Conservation (phyloP, 2,329 filamentous ascomycete genomes). For the Cytospora leucostoma region DNA sequence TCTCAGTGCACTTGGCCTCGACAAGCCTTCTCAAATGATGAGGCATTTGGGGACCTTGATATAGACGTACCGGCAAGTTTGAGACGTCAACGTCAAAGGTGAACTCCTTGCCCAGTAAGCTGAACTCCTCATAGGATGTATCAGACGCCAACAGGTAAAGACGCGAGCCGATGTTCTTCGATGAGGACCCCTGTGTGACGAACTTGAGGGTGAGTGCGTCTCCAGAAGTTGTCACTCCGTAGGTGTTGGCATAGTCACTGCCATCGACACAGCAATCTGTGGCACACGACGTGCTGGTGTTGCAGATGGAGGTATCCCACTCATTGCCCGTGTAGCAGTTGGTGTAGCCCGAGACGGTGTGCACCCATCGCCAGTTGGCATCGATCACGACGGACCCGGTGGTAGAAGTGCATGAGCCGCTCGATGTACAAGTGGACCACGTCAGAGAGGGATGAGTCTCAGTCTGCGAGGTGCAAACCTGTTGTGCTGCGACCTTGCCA, state of each 20-base stretch:
- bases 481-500: slow-evolving; percentile 44
- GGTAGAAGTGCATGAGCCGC: slow-evolving; percentile 48
- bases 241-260: slow-evolving; percentile 54
- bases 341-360: slow-evolving; percentile 46
- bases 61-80: slow-evolving; percentile 55
- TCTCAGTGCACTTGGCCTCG: slow-evolving; percentile 43
- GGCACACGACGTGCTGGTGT: slow-evolving; percentile 51
- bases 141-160: slow-evolving; percentile 37
- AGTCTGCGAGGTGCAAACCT: slow-evolving; percentile 46
- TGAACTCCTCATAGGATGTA: slow-evolving; percentile 49
- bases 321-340: slow-evolving; percentile 54
- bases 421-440: slow-evolving; percentile 50
- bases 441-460: slow-evolving; percentile 55
- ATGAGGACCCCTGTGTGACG: slow-evolving; percentile 43
- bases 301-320: slow-evolving; percentile 51
- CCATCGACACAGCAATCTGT: slow-evolving; percentile 58
- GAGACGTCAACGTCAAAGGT: slow-evolving; percentile 67
- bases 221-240: slow-evolving; percentile 53
- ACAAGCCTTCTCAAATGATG: slow-evolving; percentile 38
- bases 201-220: slow-evolving; percentile 51
- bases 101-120: slow-evolving; percentile 62
- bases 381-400: slow-evolving; percentile 47
- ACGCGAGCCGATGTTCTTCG: slow-evolving; percentile 39
- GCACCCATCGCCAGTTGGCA: slow-evolving; percentile 61
- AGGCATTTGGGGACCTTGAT: neutral